Conservation (phyloP, 768 basidiomycete species). For the Daedaleopsis sinensis region DNA sequence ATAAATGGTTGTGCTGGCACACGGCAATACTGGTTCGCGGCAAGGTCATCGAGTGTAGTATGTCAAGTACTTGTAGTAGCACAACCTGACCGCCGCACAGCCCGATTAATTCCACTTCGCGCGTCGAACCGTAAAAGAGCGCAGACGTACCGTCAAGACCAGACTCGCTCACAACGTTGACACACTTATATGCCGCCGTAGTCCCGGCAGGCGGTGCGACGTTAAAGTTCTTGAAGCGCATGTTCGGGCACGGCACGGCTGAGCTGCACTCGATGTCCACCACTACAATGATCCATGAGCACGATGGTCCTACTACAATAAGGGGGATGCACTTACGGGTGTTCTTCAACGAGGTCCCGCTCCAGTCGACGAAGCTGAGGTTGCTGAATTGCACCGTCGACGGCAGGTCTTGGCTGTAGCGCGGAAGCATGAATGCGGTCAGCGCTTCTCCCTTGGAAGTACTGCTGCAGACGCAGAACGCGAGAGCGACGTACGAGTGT, state of each 20-base stretch:
- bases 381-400: constrained; percentile 51
- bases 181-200: constrained; percentile 44
- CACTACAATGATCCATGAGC: constrained; percentile 32
- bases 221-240: constrained; percentile 41
- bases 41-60: too few species aligned
- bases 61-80: too few species aligned
- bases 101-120: too few species aligned
- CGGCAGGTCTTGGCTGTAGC: constrained; percentile 15
- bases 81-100: too few species aligned
- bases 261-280: constrained; percentile 55
- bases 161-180: constrained; percentile 44
- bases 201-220: constrained; percentile 41
- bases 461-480: too few species aligned
- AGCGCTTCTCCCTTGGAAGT: too few species aligned
- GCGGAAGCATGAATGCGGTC: too few species aligned
- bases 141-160: constrained; percentile 31
- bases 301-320: neutral
- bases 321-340: neutral
- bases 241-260: constrained; percentile 47
- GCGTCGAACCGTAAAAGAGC: too few species aligned
- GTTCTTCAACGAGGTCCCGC: constrained; percentile 41
- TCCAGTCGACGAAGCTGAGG: constrained; percentile 49
- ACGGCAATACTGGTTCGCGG: too few species aligned
- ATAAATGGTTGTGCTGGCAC: too few species aligned
- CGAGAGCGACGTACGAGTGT: too few species aligned